Evolutionary conservation across 371 early-diverging fungal genomes (phyloP), one percentile per base, ranked within the genome.

Genomic region (Apophysomyces ossiformis): DNA sequence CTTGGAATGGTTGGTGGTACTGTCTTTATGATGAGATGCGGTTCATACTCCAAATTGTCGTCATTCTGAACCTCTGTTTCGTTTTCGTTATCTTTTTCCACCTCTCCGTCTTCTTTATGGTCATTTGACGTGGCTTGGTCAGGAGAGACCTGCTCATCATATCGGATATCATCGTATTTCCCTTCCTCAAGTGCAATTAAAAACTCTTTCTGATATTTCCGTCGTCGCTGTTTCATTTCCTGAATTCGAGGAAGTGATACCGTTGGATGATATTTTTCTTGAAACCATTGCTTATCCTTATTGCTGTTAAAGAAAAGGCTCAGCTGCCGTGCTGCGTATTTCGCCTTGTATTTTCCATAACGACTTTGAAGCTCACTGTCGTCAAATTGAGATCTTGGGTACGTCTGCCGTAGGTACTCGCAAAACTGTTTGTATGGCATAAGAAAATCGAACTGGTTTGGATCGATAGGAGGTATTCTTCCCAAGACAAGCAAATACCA

Each of bases 281-380:
- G 75, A 76, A 96, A 97, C 97, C 97, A 97, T 60, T 95, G 95
- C 43, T 91, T 90, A 6, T 90, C 86, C 66, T 91, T 92, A 76
- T 96, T 93, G 32, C 79, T 81, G 1, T 79, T 82, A 72, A 92
- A 95, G 72, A 95, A 95, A 35, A 82, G 81, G 50, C 84, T 76
- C 57, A 90, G 76, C 54, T 90, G 89, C 38, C 87, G 87, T 57
- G 85, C 79, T 18, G 82, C 82, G 60, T 87, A 90, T 38, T 90
- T 87, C 62, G 94, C 93, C 64, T 89, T 90, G 74, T 97, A 97
- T 37, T 84, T 83, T 47, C 88, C 89, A 64, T 92, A 97, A 50
- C 87, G 80, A 37, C 85, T 83, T 47, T 91, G 87, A 60, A 95
- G 75, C 58, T 95, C 97, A 16, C 94, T 95, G 41, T 93, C 89